Evolutionary conservation across 2,329 filamentous ascomycete species (phyloP), one percentile per base, ranked within the genome.

Genomic region (Fonsecaea pedrosoi): DNA sequence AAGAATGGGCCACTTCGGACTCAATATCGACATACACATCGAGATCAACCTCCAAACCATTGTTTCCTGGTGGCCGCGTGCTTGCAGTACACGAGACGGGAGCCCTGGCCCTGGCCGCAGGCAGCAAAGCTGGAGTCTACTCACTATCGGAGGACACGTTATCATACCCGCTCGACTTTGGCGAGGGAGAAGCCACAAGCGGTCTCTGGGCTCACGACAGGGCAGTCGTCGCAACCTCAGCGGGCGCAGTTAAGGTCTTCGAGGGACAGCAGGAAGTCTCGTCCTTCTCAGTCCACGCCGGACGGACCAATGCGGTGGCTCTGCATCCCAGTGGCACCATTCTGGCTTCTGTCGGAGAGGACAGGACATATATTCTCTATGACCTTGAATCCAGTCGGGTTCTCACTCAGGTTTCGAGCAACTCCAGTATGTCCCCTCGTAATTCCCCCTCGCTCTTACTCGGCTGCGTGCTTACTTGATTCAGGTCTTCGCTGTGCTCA

Each of bases 351-450:
- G 91, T 95, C 38, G 94, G 94, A 57, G 86, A 88, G 1, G 95
- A 99, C 78, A 97, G 97, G 86, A 94, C 91, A 78, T 93, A 96
- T 75, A 87, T 94, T 1, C 87, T 98, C 69, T 97, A 98, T 78
- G 92, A 98, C 71, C 79, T 97, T 45, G 78, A 84, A 21, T 84
- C 83, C 3, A 83, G 88, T 75, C 86, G 88, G 74, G 86, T 89
- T 32, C 87, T 94, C 55, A 90, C 89, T 62, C 92, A 94, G 72
- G 87, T 94, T 50, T 95, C 90, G 77, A 90, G 89, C 30, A 90
- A 94, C 78, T 86, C 90, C 70, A 86, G 92, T 95, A 86, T 80
- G 90, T 84, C 40, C 54, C 66, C 60, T 48, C 25, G 54, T 45
- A 4, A 54, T 18, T 35, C 37, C 13, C 5, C n/a, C 30, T 34